Base-by-base conservation (phyloP, 768 basidiomycete genomes). In the Naematelia aurantialba region DNA sequence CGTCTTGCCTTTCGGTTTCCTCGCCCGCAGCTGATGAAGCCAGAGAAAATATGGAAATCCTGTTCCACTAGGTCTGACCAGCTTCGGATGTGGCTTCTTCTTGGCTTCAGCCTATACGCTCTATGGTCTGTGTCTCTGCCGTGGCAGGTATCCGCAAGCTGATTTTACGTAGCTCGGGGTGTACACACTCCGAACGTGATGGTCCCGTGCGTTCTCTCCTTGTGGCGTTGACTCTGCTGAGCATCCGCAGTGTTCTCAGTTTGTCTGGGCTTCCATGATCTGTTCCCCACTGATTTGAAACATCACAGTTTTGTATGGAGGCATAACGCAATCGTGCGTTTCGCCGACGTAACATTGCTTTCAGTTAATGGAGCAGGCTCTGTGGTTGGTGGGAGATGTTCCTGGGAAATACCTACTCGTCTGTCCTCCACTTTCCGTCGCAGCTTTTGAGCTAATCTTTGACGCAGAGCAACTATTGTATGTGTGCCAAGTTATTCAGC, bases 361-460 rank as follows among this genome's bases (percentile, higher is more conserved):
- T 4, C 10, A 4, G 4, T 3, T 17, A 17, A 17, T 17, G n/a
- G 5, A 24, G 5, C 17, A 52, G 52, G 29, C 34, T 52, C 11
- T 52, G 52, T 30, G 52, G 52, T 17, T 52, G 52, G 52, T 52
- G 52, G 52, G 52, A 52, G 24, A 52, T 52, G 52, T 52, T 52
- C 29, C 52, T 52, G 3, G 52, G 52, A 14, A 52, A 52, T 31
- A 52, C 52, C 10, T 52, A 31, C 29, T 52, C 52, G 52, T 52
- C 26, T 30, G 52, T 52, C n/a, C 11, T 27, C 3, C 49, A 4
- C 5, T 22, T 5, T 17, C 10, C n/a, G 5, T 4, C 29, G 4
- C 17, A 8, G 49, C 27, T 51, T 13, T 26, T 17, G 4, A 30
- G 5, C 52, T 52, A 30, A 52, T 34, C 4, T 19, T n/a, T 39